A percentile compares a stretch with the other conserved stretches of the same genome.
These are phyloP conservation scores for Epichloe uncinata DNA, from an alignment of 2,329 filamentous ascomycete genomes.

Conservation along the genomic window DNA sequence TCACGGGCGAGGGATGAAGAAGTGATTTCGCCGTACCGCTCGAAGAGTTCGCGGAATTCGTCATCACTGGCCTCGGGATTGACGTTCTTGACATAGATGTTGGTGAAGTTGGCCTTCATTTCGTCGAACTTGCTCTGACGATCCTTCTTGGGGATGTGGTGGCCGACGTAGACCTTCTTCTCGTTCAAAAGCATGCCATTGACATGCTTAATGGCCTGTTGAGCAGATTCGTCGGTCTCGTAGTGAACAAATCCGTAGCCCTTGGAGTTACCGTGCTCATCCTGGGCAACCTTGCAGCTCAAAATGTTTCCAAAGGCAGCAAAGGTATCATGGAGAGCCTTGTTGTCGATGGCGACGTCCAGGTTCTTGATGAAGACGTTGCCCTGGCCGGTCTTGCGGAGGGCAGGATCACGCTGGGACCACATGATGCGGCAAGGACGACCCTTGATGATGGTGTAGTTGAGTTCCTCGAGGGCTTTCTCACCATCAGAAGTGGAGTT, in stretches of 20 bases:
- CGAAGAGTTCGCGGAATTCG: conserved; percentile 86
- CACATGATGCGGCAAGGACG: conserved; percentile 99
- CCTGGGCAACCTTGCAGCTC: conserved; percentile 98
- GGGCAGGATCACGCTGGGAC: conserved; percentile 97
- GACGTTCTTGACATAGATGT: conserved; percentile 99
- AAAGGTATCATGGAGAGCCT: conserved; percentile 98
- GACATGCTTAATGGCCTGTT: conserved; percentile 96
- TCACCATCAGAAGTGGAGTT: conserved; percentile 94
- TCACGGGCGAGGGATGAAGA: conserved; percentile 90
- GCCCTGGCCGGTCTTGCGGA: conserved; percentile 97
- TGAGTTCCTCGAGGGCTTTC: conserved; percentile 96
- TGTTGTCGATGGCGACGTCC: conserved; percentile 98
- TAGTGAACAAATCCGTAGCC: conserved; percentile 99
- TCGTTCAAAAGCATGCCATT: conserved; percentile 99
- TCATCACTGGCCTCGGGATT: conserved; percentile 74
- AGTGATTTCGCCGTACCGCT: conserved; percentile 85
- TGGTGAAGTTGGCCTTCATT: conserved; percentile 99
- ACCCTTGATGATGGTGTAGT: conserved; percentile 99
- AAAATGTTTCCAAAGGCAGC: conserved; percentile 98
- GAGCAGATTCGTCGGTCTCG: conserved; percentile 95
- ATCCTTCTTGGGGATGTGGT: conserved; percentile 99
- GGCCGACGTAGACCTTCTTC: conserved; percentile 99
- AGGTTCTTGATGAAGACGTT: conserved; percentile 99
- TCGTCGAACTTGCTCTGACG: conserved; percentile 99
- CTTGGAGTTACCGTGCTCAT: conserved; percentile 93